Evolutionary conservation across 176 grass and related monocot genomes (phyloP).

Genomic region (Avena atlantica): DNA sequence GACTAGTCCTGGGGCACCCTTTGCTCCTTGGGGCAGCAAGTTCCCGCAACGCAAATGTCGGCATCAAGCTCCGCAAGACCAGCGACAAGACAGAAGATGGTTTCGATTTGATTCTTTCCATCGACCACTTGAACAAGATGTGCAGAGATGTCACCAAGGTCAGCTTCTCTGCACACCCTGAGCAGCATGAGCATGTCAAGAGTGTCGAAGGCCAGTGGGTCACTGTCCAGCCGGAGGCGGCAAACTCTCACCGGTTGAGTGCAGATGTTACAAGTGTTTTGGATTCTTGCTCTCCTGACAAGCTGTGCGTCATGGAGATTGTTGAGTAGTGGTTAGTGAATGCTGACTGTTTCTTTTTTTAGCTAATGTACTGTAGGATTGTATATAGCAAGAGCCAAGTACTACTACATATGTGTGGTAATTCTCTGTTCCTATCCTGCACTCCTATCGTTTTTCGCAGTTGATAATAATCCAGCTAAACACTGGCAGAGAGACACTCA

Average conservation of each 20-base stretch:
- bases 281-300: slow-evolving; percentile 58
- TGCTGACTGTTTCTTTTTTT: not conserved
- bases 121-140: slow-evolving; percentile 65
- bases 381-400: slow-evolving; percentile 32
- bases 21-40: slow-evolving; percentile 66
- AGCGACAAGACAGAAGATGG: slow-evolving; percentile 23
- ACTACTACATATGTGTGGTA: not conserved
- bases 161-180: slow-evolving; percentile 47
- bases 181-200: slow-evolving; percentile 62
- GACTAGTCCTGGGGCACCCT: slow-evolving; percentile 54
- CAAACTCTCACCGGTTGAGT: slow-evolving; percentile 59
- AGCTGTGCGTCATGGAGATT: slow-evolving; percentile 63
- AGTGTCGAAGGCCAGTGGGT: slow-evolving; percentile 52
- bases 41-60: slow-evolving; percentile 50
- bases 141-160: slow-evolving; percentile 69
- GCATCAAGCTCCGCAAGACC: slow-evolving; percentile 54
- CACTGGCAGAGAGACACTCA: too few relatives aligned
- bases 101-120: slow-evolving; percentile 77
- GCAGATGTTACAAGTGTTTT: slow-evolving; percentile 52
- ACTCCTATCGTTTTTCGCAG: not conserved
- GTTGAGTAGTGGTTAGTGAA: slow-evolving; percentile 51
- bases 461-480: not conserved
- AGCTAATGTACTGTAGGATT: slow-evolving; percentile 20
- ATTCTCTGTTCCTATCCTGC: not conserved
- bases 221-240: slow-evolving; percentile 43